Base-by-base conservation (phyloP, 768 basidiomycete genomes). In the Lactarius evosmus region DNA sequence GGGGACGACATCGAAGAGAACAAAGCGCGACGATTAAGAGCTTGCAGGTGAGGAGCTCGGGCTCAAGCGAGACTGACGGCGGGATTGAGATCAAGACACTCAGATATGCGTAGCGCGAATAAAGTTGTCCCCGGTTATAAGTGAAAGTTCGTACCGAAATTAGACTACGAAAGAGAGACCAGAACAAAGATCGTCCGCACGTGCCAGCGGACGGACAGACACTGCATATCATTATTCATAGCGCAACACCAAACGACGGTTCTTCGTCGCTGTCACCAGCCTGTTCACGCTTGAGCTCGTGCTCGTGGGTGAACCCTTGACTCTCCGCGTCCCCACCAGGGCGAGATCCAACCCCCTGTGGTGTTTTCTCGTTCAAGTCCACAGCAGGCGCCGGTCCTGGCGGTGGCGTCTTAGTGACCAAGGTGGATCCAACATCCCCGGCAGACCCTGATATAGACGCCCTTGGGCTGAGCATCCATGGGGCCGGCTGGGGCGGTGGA, bases 241-340 rank as follows among this genome's bases (percentile, higher is more conserved):
- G 25, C 34, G 63, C 63, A 50, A 65, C 63, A 36, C 63, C 63
- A 41, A 65, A 65, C 27, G 63, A 65, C 12, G 63, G 58, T 29
- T 56, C 63, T 49, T 65, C 58, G 36, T 65, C 63, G 19, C 53
- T 65, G 32, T 60, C 63, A 11, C 34, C 46, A 56, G 7, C 34
- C 2, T 29, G 58, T 17, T n/a, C 40, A 19, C 22, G 46, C 41
- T 38, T 33, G 29, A 32, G 30, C 22, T 32, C 17, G 3, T 17
- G 51, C 29, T 50, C 46, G 30, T 17, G 44, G 3, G 29, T 29
- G 34, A 12, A 14, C 11, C 12, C 30, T 56, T 50, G 63, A 56
- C 46, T 40, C 50, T 29, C 40, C 2, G 53, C 14, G 17, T 41
- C 46, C 46, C 34, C 30, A 29, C 25, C 54, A 36, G 32, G 58